Base-by-base conservation (phyloP, 2,329 filamentous ascomycete species). In the Penicillium sp. region DNA sequence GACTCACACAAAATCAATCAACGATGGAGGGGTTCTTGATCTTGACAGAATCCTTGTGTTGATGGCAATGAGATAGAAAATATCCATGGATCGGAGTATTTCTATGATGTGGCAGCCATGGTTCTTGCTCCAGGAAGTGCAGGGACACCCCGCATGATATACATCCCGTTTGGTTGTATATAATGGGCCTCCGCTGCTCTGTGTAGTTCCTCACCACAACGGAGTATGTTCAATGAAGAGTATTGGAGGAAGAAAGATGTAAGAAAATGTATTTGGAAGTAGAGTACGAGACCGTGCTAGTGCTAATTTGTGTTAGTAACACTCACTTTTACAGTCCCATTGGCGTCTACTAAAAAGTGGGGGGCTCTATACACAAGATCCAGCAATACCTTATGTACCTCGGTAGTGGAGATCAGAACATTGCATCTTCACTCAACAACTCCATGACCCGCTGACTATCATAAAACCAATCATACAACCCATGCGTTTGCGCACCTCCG, bases 361-460 rank as follows among this genome's bases (percentile, higher is more conserved):
- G n/a, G n/a, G n/a, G n/a, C n/a, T n/a, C n/a, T n/a, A 8, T 28
- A 28, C 26, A 28, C 26, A 28, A 28, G 26, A 28, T 28, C 26
- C 40, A 43, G 8, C n/a, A n/a, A n/a, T n/a, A n/a, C n/a, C n/a
- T n/a, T n/a, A n/a, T n/a, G n/a, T n/a, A n/a, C n/a, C n/a, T n/a
- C n/a, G n/a, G n/a, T n/a, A n/a, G n/a, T 23, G 40, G 23, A 3
- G n/a, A 35, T 35, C 21, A 47, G 24, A 53, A 33, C 16, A 53
- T 28, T 46, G 42, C 42, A 47, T 54, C 52, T 16, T 20, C 52
- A 24, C 43, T 47, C 5, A 55, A 24, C 23, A 47, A 42, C 24
- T 24, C 45, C 52, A 55, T 55, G 6, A 55, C 43, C 21, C 49
- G 52, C 12, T 49, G 46, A 26, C 38, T 55, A 14, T 40, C 24